These are phyloP conservation scores for Trametes hirsuta DNA, from an alignment of 1,284 basidiomycete species.

Conservation along the genomic window DNA sequence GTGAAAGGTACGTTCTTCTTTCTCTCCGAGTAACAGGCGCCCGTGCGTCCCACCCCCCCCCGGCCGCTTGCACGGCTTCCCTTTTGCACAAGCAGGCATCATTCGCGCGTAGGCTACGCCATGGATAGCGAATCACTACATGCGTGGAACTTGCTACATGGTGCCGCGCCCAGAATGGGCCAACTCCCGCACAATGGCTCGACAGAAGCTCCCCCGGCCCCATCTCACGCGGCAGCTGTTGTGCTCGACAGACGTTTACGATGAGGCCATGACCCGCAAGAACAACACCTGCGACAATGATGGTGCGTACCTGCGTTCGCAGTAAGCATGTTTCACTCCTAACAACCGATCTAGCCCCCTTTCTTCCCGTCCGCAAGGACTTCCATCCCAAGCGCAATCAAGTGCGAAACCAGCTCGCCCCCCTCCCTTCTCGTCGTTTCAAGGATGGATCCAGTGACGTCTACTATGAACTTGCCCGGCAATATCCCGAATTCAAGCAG, in stretches of 20 bases:
- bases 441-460: conserved; percentile 98
- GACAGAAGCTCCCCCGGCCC: conserved; percentile 92
- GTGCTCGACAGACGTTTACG: conserved; percentile 92
- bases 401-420: conserved; percentile 97
- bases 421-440: conserved; percentile 89
- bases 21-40: too few relatives aligned
- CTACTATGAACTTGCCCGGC: conserved; percentile 90
- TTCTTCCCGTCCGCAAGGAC: conserved; percentile 89
- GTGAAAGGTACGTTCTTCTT: too few relatives aligned
- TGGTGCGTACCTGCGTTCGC: conserved; percentile 41
- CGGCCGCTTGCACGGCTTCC: background rate
- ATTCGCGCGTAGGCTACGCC: too few relatives aligned
- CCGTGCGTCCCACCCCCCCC: background rate
- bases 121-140: too few relatives aligned
- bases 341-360: conserved; percentile 63
- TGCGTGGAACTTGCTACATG: too few relatives aligned
- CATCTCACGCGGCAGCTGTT: conserved; percentile 90
- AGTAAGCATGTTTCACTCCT: conserved; percentile 4
- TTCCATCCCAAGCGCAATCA: conserved; percentile 99
- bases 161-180: conserved; percentile 55
- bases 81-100: background rate
- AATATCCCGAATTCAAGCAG: conserved; percentile 96
- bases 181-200: conserved; percentile 81
- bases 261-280: conserved; percentile 84
- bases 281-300: conserved; percentile 63